These are phyloP conservation scores for Pythium guiyangense DNA, from an alignment of 352 stramenopile species.

Conservation along the genomic window DNA sequence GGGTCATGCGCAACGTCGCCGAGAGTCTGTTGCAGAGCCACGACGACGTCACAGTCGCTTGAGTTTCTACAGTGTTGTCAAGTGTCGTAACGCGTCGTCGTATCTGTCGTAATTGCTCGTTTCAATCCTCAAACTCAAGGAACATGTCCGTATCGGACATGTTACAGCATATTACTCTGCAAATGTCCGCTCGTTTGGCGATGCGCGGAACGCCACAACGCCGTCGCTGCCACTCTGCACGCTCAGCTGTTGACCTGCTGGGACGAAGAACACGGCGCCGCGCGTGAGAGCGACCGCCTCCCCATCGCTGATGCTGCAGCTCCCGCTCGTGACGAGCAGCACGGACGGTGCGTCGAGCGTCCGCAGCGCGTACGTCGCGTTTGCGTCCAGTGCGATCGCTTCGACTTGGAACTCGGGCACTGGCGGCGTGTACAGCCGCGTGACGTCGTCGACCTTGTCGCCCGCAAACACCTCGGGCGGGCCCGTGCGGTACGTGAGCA, in stretches of 20 bases:
- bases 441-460: conserved; percentile 44
- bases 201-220: conserved; percentile 43
- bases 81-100: too few species aligned
- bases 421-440: conserved; percentile 86
- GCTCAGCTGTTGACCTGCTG: conserved; percentile 36
- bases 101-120: too few species aligned
- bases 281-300: conserved; percentile 4
- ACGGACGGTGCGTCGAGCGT: conserved; percentile 43
- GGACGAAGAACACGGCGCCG: conserved; percentile 52
- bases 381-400: conserved; percentile 33
- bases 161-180: background rate
- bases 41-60: conserved; percentile 33
- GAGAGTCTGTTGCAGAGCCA: conserved; percentile 62
- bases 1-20: conserved; percentile 70
- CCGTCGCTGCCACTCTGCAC: conserved; percentile 27
- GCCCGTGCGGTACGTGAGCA: conserved; percentile 95
- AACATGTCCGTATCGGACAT: background rate
- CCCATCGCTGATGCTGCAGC: conserved; percentile 9
- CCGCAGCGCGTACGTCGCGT: conserved; percentile 29
- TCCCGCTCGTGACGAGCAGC: conserved; percentile 44
- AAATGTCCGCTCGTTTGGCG: conserved; percentile 42
- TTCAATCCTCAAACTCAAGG: too few species aligned
- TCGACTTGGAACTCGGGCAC: conserved; percentile 92
- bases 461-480: conserved; percentile 46
- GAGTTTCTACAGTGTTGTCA: too few species aligned